Percentiles rank a stretch among this genome's conserved stretches.
These are phyloP conservation scores for Mycena capillaripes DNA, from an alignment of 768 basidiomycete species.

Conservation along the genomic window DNA sequence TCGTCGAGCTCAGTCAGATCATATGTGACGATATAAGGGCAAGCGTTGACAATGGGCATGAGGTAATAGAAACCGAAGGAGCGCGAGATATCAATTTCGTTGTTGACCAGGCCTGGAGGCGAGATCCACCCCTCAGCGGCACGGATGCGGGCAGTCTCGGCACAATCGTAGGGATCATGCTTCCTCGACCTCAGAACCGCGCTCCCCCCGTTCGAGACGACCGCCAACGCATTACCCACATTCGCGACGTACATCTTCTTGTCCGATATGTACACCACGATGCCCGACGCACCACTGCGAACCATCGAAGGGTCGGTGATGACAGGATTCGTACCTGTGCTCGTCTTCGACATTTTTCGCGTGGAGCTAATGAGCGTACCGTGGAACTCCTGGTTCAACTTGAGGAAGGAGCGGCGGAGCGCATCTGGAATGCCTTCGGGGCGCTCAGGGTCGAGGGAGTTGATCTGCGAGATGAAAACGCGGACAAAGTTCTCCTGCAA, in stretches of 20 bases:
- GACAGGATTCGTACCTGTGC: constrained; percentile 52
- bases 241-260: constrained; percentile 92
- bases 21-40: constrained; percentile 81
- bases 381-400: constrained; percentile 86
- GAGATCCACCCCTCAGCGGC: constrained; percentile 96
- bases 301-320: constrained; percentile 63
- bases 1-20: constrained; percentile 89
- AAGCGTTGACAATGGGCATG: constrained; percentile 90
- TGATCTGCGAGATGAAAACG: constrained; percentile 73
- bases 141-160: constrained; percentile 88
- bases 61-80: constrained; percentile 95
- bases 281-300: constrained; percentile 85
- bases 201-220: constrained; percentile 83
- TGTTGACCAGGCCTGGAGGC: constrained; percentile 90
- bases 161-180: constrained; percentile 92
- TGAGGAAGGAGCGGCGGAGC: constrained; percentile 88
- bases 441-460: constrained; percentile 58
- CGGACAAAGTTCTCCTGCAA: constrained; percentile 85
- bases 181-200: constrained; percentile 81
- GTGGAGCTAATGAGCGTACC: constrained; percentile 68
- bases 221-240: constrained; percentile 89
- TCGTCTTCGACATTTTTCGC: constrained; percentile 84
- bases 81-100: constrained; percentile 91
- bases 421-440: constrained; percentile 79
- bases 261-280: constrained; percentile 87